These are phyloP conservation scores for Penicillium daleae DNA, from an alignment of 495 filamentous ascomycete genomes.

Conservation along the genomic window DNA sequence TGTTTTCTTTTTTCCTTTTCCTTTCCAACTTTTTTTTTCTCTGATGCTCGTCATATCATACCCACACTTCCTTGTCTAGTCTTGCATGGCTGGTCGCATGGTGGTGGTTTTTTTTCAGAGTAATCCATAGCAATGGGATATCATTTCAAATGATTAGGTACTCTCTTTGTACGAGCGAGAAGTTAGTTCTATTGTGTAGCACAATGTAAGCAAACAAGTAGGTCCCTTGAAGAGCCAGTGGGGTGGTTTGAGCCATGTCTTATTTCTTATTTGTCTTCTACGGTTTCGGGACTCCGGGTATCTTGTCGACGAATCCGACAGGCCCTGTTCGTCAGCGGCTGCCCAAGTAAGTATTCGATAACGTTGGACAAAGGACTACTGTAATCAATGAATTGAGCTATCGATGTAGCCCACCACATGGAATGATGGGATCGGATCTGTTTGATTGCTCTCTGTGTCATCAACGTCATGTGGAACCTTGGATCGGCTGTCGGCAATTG, in stretches of 20 bases:
- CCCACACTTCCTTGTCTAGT: constrained; percentile 13
- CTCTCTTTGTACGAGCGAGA: not conserved
- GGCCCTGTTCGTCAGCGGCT: not conserved
- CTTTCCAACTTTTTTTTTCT: not conserved
- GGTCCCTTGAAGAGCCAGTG: not conserved
- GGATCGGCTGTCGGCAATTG: not conserved
- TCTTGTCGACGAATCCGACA: not conserved
- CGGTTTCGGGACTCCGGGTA: not conserved
- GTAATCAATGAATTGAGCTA: no score
- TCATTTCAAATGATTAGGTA: constrained; percentile 4
- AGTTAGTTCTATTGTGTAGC: not conserved
- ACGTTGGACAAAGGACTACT: not conserved
- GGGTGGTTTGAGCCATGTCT: not conserved
- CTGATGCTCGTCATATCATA: constrained; percentile 13
- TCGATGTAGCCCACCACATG: not conserved
- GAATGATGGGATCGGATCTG: not conserved
- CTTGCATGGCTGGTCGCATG: constrained; percentile 27
- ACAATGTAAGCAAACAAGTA: not conserved
- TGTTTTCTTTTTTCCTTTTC: constrained; percentile 15
- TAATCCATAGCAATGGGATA: constrained; percentile 3
- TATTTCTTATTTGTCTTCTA: not conserved
- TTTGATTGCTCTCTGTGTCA: not conserved
- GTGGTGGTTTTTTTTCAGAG: constrained; percentile 22
- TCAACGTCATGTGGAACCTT: not conserved
- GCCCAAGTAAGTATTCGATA: not conserved